Conservation (phyloP, 495 filamentous ascomycete species). For the Hamigera avellanea region DNA sequence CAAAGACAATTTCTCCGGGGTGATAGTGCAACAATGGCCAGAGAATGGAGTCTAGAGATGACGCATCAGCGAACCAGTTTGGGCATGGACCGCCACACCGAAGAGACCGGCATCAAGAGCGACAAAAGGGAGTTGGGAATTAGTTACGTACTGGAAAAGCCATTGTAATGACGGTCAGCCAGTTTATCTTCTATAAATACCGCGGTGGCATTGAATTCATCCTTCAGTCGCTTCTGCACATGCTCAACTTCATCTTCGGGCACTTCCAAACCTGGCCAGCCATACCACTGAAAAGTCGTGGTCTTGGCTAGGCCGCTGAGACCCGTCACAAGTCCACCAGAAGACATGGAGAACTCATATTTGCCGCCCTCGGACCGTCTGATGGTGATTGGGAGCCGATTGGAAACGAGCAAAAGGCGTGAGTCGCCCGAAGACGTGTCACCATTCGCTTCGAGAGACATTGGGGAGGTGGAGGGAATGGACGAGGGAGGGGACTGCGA, state of each 20-base stretch:
- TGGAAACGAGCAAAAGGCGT: constrained; percentile 63
- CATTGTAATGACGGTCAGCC: constrained; percentile 62
- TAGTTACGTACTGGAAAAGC: constrained; percentile 52
- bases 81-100: too few species aligned
- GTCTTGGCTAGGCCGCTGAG: constrained; percentile 69
- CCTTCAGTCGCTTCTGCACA: constrained; percentile 45
- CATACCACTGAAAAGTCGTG: constrained; percentile 81
- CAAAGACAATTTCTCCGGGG: constrained; percentile 80
- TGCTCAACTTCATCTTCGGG: constrained; percentile 44
- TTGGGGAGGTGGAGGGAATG: constrained; percentile 1
- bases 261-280: constrained; percentile 74
- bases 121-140: constrained; percentile 1
- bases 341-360: constrained; percentile 78
- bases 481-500: too few species aligned
- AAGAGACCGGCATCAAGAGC: too few species aligned
- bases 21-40: constrained; percentile 91
- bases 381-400: constrained; percentile 78
- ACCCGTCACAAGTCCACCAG: constrained; percentile 81
- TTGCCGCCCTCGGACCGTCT: constrained; percentile 60
- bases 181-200: constrained; percentile 59
- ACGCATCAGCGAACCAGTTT: background rate
- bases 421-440: constrained; percentile 3
- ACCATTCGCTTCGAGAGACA: constrained; percentile 4
- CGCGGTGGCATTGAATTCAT: constrained; percentile 52
- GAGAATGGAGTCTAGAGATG: constrained; percentile 59